A percentile compares a stretch with the other conserved stretches of the same genome.
Conservation (phyloP, 2,329 filamentous ascomycete species). For the Aspergillus neoniger region DNA sequence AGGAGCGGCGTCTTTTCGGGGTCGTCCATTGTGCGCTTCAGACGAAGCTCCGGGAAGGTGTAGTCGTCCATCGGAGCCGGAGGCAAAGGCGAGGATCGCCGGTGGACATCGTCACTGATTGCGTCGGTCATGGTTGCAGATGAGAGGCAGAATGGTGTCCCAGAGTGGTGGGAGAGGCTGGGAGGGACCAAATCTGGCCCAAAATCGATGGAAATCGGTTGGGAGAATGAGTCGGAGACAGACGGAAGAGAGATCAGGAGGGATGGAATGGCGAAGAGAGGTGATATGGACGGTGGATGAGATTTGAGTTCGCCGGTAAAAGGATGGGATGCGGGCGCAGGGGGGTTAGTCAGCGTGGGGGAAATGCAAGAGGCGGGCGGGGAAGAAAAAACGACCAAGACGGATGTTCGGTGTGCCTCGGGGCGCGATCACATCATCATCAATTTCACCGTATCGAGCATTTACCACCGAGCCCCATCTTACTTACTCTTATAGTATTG, state of each 20-base stretch:
- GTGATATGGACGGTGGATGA: slow-evolving; percentile 3
- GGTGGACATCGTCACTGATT: slow-evolving; percentile 31
- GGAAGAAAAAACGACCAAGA: slow-evolving; percentile 9
- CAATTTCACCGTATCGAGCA: no score
- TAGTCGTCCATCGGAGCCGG: slow-evolving; percentile 44
- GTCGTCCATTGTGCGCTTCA: slow-evolving; percentile 51
- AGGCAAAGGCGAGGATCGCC: slow-evolving; percentile 23
- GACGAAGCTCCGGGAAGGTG: slow-evolving; percentile 46
- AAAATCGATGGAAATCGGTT: background rate
- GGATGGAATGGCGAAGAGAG: background rate
- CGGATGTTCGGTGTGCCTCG: slow-evolving; percentile 4
- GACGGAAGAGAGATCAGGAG: background rate
- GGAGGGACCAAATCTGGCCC: background rate
- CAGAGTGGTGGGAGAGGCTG: background rate
- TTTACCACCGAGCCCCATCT: no score
- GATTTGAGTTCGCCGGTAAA: background rate
- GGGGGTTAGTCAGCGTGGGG: slow-evolving; percentile 11
- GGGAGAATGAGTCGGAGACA: background rate
- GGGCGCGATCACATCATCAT: slow-evolving; percentile 1
- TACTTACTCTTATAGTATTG: no score
- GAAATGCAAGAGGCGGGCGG: slow-evolving; percentile 5
- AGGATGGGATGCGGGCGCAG: slow-evolving; percentile 13
- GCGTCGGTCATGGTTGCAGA: slow-evolving; percentile 30
- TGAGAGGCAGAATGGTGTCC: background rate
- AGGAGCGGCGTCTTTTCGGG: slow-evolving; percentile 51